phyloP scores from a whole-genome alignment of 257 asterid genomes.

The Echites panduratus region DNA sequence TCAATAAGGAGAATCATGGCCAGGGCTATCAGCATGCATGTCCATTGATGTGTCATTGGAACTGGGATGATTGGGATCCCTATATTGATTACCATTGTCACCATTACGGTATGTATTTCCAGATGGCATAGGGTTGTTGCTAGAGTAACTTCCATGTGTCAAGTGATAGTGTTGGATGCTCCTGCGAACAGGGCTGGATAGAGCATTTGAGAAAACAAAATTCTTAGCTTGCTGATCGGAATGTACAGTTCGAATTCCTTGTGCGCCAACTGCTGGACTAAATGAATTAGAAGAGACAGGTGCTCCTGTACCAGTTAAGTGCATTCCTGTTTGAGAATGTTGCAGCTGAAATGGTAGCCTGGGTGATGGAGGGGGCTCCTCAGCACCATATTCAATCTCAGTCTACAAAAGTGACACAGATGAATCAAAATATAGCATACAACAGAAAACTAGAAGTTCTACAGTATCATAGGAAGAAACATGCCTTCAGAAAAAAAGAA shows the following conservation, averaged over 20 bases:
- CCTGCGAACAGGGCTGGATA: conserved; percentile 55
- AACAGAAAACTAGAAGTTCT: background rate
- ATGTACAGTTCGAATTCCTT: conserved; percentile 33
- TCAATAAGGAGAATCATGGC: conserved; percentile 44
- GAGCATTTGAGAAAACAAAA: conserved; percentile 53
- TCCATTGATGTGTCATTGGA: conserved; percentile 57
- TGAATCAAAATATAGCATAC: background rate
- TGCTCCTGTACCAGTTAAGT: conserved; percentile 27
- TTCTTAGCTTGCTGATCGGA: conserved; percentile 40
- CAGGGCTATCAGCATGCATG: conserved; percentile 58
- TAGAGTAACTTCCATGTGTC: conserved; percentile 35
- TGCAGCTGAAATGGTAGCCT: conserved; percentile 36
- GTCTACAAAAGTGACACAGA: conserved; percentile 33
- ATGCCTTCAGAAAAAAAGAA: background rate
- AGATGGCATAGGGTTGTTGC: conserved; percentile 1
- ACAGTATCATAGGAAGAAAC: background rate
- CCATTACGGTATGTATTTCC: too few species aligned
- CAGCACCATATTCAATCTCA: conserved; percentile 50
- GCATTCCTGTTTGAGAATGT: conserved; percentile 30
- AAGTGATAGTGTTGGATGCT: conserved; percentile 55
- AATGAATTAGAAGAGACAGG: conserved; percentile 39
- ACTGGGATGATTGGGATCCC: conserved; percentile 39
- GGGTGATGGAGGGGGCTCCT: conserved; percentile 52
- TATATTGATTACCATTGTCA: conserved; percentile 22
- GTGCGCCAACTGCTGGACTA: conserved; percentile 37